These are phyloP conservation scores for Podaxis rugospora DNA, from an alignment of 768 basidiomycete species.

Conservation along the genomic window DNA sequence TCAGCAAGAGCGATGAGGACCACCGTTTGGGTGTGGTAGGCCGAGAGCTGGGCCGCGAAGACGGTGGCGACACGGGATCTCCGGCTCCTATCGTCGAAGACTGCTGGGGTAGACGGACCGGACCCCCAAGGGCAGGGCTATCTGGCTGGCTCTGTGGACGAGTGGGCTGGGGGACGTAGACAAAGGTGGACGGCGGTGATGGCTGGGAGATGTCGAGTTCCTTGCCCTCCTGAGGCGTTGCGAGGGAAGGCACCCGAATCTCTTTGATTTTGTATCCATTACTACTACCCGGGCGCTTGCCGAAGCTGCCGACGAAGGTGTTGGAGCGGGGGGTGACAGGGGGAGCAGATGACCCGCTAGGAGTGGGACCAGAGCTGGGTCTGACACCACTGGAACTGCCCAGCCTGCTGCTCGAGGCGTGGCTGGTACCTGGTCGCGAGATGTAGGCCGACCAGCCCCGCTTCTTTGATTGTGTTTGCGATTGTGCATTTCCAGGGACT, in stretches of 20 bases:
- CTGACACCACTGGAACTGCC: not conserved
- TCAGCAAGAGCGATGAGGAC: conserved; percentile 28
- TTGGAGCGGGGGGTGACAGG: not conserved
- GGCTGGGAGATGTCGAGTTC: conserved; percentile 17
- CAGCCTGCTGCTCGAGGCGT: conserved; percentile 12
- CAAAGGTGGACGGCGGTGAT: conserved; percentile 6
- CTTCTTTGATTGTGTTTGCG: conserved; percentile 18
- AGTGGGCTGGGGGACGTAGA: not conserved
- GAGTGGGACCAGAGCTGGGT: not conserved
- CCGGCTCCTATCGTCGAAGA: not conserved
- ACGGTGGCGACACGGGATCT: conserved; percentile 10
- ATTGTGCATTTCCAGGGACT: not conserved
- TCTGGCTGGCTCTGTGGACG: not conserved
- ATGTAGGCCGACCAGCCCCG: conserved; percentile 35
- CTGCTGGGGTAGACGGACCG: not conserved
- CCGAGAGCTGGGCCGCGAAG: conserved; percentile 23
- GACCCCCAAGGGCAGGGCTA: not conserved
- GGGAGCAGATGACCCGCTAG: not conserved
- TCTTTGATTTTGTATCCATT: conserved; percentile 12
- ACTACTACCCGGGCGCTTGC: conserved; percentile 12
- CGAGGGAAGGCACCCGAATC: conserved; percentile 16
- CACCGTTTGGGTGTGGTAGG: conserved; percentile 30
- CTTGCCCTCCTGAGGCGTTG: conserved; percentile 25
- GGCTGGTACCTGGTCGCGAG: conserved; percentile 28
- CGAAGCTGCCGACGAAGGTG: conserved; percentile 10